Conservation (phyloP, 2,329 filamentous ascomycete genomes). For the Claviceps quebecensis region DNA sequence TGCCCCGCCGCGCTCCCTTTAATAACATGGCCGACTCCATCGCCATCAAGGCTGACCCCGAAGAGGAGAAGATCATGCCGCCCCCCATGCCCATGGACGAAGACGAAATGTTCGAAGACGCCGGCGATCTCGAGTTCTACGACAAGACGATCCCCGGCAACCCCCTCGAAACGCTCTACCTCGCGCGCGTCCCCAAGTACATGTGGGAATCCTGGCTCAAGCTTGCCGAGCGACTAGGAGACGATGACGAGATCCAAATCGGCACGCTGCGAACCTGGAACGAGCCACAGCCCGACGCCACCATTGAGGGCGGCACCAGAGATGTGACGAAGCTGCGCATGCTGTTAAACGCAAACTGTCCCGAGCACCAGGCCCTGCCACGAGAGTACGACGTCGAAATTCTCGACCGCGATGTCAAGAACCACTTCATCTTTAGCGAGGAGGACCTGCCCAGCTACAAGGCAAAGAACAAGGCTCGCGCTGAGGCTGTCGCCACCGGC, state of each 20-base stretch:
- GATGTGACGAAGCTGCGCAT: slow-evolving; percentile 37
- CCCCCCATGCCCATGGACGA: slow-evolving; percentile 35
- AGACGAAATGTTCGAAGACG: slow-evolving; percentile 53
- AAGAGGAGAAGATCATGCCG: slow-evolving; percentile 24
- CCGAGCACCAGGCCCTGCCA: slow-evolving; percentile 61
- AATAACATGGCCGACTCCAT: slow-evolving; percentile 19
- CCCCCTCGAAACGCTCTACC: slow-evolving; percentile 41
- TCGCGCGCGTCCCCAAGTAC: slow-evolving; percentile 65
- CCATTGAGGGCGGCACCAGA: slow-evolving; percentile 26
- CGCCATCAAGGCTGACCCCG: slow-evolving; percentile 36
- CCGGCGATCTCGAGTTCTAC: slow-evolving; percentile 43
- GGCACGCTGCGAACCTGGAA: slow-evolving; percentile 55
- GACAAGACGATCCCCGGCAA: slow-evolving; percentile 26
- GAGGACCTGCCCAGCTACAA: slow-evolving; percentile 59
- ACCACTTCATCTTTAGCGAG: slow-evolving; percentile 87
- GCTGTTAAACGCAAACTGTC: slow-evolving; percentile 49
- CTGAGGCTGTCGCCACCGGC: slow-evolving; percentile 42
- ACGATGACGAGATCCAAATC: slow-evolving; percentile 69
- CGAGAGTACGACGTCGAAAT: slow-evolving; percentile 77
- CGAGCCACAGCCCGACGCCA: slow-evolving; percentile 37
- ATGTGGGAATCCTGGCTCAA: slow-evolving; percentile 66
- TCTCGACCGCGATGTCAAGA: slow-evolving; percentile 49
- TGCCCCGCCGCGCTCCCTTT: not conserved
- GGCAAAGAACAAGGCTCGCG: slow-evolving; percentile 34
- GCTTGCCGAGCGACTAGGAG: slow-evolving; percentile 44